Conservation (phyloP, 208 protist genomes). For the Crithidia thermophila region DNA sequence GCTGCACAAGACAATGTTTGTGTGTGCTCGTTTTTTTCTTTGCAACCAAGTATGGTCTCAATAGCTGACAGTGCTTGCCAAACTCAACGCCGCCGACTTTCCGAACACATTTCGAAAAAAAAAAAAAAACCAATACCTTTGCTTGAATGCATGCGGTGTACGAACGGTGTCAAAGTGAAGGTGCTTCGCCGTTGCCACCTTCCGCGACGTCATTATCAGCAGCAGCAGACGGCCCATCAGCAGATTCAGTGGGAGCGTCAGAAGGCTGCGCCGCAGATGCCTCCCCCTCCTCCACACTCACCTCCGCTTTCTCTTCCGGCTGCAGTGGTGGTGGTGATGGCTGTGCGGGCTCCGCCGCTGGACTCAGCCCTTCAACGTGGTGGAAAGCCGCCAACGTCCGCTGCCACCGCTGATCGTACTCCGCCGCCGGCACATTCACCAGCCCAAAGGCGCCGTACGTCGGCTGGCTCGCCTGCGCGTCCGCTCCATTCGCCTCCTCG, state of each 20-base stretch:
- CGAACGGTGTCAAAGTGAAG: too few relatives aligned
- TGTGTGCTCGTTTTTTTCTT: too few relatives aligned
- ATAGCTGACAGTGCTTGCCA: too few relatives aligned
- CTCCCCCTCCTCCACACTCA: neutral
- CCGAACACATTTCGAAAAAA: too few relatives aligned
- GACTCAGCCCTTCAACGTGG: constrained; percentile 1
- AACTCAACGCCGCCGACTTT: too few relatives aligned
- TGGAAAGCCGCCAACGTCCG: constrained; percentile 56
- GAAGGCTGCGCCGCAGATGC: neutral
- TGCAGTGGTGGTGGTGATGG: neutral
- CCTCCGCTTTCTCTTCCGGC: neutral
- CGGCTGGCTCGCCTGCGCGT: constrained; percentile 20
- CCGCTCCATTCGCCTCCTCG: neutral
- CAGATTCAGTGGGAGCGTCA: neutral
- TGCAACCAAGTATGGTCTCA: too few relatives aligned
- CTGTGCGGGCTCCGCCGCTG: neutral
- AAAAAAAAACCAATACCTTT: too few relatives aligned
- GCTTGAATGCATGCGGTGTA: too few relatives aligned
- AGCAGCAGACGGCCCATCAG: too few relatives aligned
- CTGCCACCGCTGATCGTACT: constrained; percentile 52
- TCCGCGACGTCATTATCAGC: too few relatives aligned
- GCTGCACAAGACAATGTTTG: too few relatives aligned
- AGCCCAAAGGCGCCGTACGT: constrained; percentile 78
- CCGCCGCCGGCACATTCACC: constrained; percentile 73
- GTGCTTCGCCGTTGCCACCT: too few relatives aligned